A percentile compares a stretch with the other conserved stretches of the same genome.
phyloP scores from a whole-genome alignment of 495 filamentous ascomycete species.

The Annulohypoxylon stygium region DNA sequence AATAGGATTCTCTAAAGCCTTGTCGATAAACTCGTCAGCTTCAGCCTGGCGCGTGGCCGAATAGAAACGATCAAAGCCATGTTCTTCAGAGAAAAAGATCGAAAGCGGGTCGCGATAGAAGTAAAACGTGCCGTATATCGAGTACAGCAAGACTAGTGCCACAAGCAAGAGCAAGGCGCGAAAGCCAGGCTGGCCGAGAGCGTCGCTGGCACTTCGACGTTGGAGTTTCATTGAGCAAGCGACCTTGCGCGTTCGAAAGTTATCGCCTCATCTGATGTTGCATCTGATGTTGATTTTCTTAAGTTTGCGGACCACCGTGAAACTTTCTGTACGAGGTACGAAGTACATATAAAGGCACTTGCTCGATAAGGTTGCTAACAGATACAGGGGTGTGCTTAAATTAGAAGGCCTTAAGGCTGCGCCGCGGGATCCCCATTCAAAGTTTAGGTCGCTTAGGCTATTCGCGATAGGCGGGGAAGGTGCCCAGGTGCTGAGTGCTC shows the following conservation, averaged over 20 bases:
- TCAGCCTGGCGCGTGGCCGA: slow-evolving; percentile 52
- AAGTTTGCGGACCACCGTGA: not conserved
- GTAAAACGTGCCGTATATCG: slow-evolving; percentile 48
- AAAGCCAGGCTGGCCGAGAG: slow-evolving; percentile 47
- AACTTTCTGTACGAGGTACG: not conserved
- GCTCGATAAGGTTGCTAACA: not conserved
- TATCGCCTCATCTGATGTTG: slow-evolving; percentile 4
- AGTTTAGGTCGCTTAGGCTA: not conserved
- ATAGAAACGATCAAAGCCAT: slow-evolving; percentile 57
- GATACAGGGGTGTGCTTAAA: slow-evolving; percentile 1
- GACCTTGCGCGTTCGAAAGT: slow-evolving; percentile 24
- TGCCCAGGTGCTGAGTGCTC: not conserved
- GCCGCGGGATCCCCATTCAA: not conserved
- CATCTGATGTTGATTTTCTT: too few relatives aligned
- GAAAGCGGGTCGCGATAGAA: slow-evolving; percentile 60
- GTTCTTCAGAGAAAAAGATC: slow-evolving; percentile 55
- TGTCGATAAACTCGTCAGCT: slow-evolving; percentile 51
- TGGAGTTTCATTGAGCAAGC: slow-evolving; percentile 40
- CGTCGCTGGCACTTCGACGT: slow-evolving; percentile 25
- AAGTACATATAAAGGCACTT: not conserved
- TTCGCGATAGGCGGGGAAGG: not conserved
- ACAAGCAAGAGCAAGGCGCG: slow-evolving; percentile 46
- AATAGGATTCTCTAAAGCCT: slow-evolving; percentile 32
- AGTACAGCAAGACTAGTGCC: slow-evolving; percentile 40
- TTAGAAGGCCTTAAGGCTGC: not conserved